Percentiles rank a stretch among this genome's conserved stretches.
phyloP scores from a whole-genome alignment of 768 basidiomycete genomes.

The Russula lepida region DNA sequence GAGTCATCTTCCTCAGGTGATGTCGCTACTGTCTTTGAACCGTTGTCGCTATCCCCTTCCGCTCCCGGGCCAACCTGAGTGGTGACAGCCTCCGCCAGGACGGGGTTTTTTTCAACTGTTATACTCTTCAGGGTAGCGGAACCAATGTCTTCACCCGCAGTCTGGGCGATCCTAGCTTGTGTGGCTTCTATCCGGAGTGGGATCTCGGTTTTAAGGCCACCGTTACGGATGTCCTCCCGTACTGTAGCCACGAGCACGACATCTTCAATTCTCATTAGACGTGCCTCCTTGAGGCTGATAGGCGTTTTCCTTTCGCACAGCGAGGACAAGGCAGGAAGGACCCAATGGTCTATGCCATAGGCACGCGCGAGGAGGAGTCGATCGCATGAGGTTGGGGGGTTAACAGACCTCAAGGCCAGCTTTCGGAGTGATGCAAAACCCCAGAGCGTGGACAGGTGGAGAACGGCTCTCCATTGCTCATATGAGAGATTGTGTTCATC shows the following conservation, averaged over 20 bases:
- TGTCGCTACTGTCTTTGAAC: background rate
- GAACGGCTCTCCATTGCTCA: constrained; percentile 26
- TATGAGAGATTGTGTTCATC: constrained; percentile 11
- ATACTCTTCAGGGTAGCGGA: background rate
- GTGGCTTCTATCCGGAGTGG: background rate
- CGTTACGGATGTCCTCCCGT: constrained; percentile 13
- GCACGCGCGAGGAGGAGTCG: constrained; percentile 17
- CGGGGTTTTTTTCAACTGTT: background rate
- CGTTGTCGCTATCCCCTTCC: background rate
- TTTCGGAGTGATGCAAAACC: constrained; percentile 26
- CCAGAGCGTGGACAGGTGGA: constrained; percentile 27
- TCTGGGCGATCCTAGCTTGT: background rate
- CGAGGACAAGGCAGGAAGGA: constrained; percentile 11
- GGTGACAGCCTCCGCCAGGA: background rate
- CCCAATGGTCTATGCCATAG: constrained; percentile 14
- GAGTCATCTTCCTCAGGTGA: background rate
- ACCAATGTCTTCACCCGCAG: background rate
- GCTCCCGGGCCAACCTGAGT: too few relatives aligned
- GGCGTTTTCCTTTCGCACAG: constrained; percentile 11
- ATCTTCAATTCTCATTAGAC: constrained; percentile 10
- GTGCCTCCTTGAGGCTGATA: constrained; percentile 7
- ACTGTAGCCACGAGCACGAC: constrained; percentile 15
- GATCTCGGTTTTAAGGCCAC: background rate
- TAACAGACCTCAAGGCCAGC: constrained; percentile 12
- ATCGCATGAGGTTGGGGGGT: constrained; percentile 12